Conservation (phyloP, 2,329 filamentous ascomycete species). For the Thermochaetoides dissita region DNA sequence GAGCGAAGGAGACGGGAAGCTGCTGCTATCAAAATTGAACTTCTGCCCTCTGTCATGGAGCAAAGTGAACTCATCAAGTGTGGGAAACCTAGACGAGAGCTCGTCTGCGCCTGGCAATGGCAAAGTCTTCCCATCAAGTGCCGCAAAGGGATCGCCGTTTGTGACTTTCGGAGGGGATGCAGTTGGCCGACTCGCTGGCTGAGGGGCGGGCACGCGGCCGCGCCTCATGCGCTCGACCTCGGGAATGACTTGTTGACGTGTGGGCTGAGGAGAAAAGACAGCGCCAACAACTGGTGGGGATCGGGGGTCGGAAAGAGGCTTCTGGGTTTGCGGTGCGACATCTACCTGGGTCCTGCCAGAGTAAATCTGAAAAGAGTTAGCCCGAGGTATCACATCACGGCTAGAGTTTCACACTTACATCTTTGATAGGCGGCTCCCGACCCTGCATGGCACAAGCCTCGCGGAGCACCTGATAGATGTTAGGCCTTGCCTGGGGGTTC, state of each 20-base stretch:
- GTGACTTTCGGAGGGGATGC: constrained; percentile 58
- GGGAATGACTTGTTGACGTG: constrained; percentile 55
- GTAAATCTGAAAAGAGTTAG: constrained; percentile 47
- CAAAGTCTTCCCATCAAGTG: constrained; percentile 56
- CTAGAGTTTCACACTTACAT: constrained; percentile 42
- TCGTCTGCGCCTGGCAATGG: constrained; percentile 51
- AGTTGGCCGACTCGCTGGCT: constrained; percentile 36
- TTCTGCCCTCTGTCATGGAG: constrained; percentile 71
- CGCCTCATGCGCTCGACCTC: constrained; percentile 90
- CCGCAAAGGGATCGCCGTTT: constrained; percentile 74
- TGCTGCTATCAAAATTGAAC: constrained; percentile 64
- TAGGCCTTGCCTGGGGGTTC: constrained; percentile 63
- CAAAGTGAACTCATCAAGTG: constrained; percentile 82
- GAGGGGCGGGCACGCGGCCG: constrained; percentile 50
- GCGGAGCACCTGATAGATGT: constrained; percentile 82
- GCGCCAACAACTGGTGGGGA: constrained; percentile 58
- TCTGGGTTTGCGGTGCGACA: constrained; percentile 27
- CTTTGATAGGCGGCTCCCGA: constrained; percentile 71
- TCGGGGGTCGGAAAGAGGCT: constrained; percentile 39
- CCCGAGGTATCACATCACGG: no score
- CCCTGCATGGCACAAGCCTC: constrained; percentile 85
- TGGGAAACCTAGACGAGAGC: constrained; percentile 72
- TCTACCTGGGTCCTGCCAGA: constrained; percentile 50
- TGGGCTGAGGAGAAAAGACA: constrained; percentile 58
- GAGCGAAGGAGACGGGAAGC: constrained; percentile 24